Percentiles rank a stretch among this genome's conserved stretches.
Evolutionary conservation across 768 basidiomycete species (phyloP).

Genomic region (Termitomyces sp.): DNA sequence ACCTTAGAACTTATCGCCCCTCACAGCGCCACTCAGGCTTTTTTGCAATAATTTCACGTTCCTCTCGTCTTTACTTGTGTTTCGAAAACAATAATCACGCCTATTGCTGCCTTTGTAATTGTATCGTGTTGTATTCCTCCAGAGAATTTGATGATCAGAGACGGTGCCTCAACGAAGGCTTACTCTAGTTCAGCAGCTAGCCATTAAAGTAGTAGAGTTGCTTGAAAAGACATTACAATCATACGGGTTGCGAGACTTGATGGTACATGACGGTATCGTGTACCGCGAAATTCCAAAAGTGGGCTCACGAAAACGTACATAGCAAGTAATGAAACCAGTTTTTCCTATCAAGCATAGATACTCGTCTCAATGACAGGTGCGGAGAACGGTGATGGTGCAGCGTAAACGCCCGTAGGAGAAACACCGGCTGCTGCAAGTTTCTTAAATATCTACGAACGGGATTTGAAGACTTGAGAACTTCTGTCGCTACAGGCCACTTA

Average conservation of each 20-base stretch:
- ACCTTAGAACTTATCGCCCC: not conserved
- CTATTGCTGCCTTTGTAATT: not conserved
- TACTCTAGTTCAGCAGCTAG: not conserved
- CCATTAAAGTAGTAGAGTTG: not conserved
- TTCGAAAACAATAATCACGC: not conserved
- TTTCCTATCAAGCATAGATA: constrained; percentile 8
- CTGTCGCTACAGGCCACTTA: constrained; percentile 28
- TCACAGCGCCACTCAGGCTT: not conserved
- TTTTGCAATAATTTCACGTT: not conserved
- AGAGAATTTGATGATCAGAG: not conserved
- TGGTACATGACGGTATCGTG: constrained; percentile 1
- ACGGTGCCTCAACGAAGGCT: not conserved
- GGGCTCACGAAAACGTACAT: not conserved
- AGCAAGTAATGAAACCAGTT: not conserved
- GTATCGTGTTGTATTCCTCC: not conserved
- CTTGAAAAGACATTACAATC: not conserved
- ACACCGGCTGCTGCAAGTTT: constrained; percentile 39
- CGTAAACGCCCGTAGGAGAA: constrained; percentile 21
- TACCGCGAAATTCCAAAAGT: constrained; percentile 2
- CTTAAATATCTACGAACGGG: constrained; percentile 35
- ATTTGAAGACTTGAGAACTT: not conserved
- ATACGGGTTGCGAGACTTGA: not conserved
- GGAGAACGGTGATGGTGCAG: constrained; percentile 28
- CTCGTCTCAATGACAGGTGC: constrained; percentile 26
- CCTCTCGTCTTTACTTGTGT: not conserved